These are phyloP conservation scores for Talaromyces rugulosus DNA, from an alignment of 2,329 filamentous ascomycete genomes.

Conservation along the genomic window DNA sequence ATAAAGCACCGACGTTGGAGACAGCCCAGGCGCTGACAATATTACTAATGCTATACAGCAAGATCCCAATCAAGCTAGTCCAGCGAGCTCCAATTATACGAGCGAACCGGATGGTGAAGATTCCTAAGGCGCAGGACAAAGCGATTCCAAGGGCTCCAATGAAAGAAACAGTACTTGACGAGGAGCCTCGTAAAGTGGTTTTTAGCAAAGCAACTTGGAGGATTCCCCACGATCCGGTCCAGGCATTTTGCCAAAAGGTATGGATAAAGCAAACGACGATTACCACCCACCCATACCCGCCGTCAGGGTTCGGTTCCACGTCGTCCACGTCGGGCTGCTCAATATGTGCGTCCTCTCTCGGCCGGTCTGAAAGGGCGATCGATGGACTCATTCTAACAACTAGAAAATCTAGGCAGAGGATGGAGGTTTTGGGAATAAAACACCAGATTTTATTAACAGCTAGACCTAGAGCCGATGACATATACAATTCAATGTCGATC, in stretches of 20 bases:
- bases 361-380: too few relatives aligned
- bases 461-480: too few relatives aligned
- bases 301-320: background rate
- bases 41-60: background rate
- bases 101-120: background rate
- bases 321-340: too few relatives aligned
- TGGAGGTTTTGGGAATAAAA: too few relatives aligned
- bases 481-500: too few relatives aligned
- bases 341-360: too few relatives aligned
- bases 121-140: background rate
- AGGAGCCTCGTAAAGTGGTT: background rate
- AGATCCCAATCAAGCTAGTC: background rate
- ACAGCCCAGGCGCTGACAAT: background rate
- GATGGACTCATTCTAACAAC: too few relatives aligned
- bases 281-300: constrained; percentile 1
- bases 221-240: constrained; percentile 1
- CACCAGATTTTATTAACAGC: too few relatives aligned
- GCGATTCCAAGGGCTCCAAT: background rate
- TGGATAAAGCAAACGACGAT: constrained; percentile 2
- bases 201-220: background rate
- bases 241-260: constrained; percentile 1
- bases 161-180: background rate
- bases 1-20: background rate
- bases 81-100: constrained; percentile 1
- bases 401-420: too few relatives aligned